Conservation (phyloP, 2,329 filamentous ascomycete genomes). For the Chaetomiaceae sp. region DNA sequence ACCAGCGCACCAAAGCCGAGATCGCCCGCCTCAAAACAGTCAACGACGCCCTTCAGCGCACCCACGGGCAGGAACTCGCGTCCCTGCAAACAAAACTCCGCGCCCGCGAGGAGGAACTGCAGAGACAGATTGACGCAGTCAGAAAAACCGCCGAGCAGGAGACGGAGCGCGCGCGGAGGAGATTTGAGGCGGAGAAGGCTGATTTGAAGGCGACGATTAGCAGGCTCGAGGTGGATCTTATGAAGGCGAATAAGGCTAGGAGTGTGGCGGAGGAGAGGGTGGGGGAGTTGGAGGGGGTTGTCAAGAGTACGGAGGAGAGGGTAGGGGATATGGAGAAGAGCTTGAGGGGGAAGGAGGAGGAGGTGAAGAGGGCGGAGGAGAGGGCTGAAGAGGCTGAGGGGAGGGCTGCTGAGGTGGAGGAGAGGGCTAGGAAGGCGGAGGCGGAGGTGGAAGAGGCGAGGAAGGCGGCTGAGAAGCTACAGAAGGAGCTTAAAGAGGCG, state of each 20-base stretch:
- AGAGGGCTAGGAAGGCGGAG: slow-evolving; percentile 29
- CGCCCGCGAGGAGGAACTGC: slow-evolving; percentile 32
- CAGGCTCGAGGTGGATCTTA: slow-evolving; percentile 57
- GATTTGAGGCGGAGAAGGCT: slow-evolving; percentile 57
- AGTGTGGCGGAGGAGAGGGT: slow-evolving; percentile 27
- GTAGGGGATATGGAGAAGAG: slow-evolving; percentile 29
- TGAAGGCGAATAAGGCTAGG: slow-evolving; percentile 59
- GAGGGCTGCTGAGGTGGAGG: slow-evolving; percentile 35
- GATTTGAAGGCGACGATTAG: slow-evolving; percentile 58
- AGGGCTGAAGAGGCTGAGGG: slow-evolving; percentile 30
- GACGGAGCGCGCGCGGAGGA: slow-evolving; percentile 43
- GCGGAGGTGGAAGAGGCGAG: slow-evolving; percentile 24
- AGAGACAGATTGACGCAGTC: slow-evolving; percentile 36
- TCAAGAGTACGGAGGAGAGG: slow-evolving; percentile 28
- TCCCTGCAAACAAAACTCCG: slow-evolving; percentile 32
- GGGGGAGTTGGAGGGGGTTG: slow-evolving; percentile 17
- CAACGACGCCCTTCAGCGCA: slow-evolving; percentile 66
- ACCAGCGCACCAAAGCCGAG: slow-evolving; percentile 63
- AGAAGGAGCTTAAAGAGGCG: slow-evolving; percentile 48
- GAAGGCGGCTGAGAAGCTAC: slow-evolving; percentile 42
- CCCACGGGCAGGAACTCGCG: slow-evolving; percentile 59
- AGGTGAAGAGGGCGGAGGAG: slow-evolving; percentile 22
- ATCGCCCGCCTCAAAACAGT: slow-evolving; percentile 54
- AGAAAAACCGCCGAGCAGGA: slow-evolving; percentile 48
- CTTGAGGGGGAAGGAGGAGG: slow-evolving; percentile 30